A percentile compares a stretch with the other conserved stretches of the same genome.
Conservation (phyloP, 2,329 filamentous ascomycete genomes). For the Cercospora sesami region DNA sequence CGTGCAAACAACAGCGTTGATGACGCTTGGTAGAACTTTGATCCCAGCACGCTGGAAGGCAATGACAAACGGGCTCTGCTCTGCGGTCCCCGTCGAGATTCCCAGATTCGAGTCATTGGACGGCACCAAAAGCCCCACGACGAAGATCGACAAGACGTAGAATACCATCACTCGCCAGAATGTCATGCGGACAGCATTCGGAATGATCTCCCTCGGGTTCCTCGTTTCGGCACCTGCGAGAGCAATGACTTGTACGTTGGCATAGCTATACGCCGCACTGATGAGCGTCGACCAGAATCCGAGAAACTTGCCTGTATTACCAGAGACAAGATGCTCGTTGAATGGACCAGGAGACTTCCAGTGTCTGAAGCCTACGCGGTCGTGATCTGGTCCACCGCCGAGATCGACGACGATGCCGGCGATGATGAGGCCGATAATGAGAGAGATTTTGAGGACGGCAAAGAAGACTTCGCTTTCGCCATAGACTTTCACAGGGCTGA, state of each 20-base stretch:
- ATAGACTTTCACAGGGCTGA: conserved; percentile 30
- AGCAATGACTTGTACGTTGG: conserved; percentile 23
- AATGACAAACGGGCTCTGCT: conserved; percentile 64
- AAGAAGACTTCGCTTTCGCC: conserved; percentile 26
- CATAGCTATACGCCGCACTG: conserved; percentile 22
- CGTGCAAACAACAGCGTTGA: conserved; percentile 66
- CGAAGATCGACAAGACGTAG: conserved; percentile 36
- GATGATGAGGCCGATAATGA: conserved; percentile 23
- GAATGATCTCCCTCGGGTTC: conserved; percentile 50
- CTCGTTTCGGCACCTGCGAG: conserved; percentile 29
- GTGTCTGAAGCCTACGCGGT: conserved; percentile 22
- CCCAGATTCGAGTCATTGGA: conserved; percentile 35
- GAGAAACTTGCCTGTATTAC: conserved; percentile 28
- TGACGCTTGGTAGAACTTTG: conserved; percentile 61
- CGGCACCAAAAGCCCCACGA: conserved; percentile 38
- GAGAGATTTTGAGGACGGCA: conserved; percentile 22
- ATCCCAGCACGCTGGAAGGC: conserved; percentile 62
- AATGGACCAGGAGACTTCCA: conserved; percentile 25
- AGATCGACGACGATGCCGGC: conserved; percentile 25
- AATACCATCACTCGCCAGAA: conserved; percentile 40
- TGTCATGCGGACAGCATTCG: conserved; percentile 37
- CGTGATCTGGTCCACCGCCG: conserved; percentile 14
- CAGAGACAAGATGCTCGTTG: conserved; percentile 16
- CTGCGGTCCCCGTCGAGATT: conserved; percentile 37
- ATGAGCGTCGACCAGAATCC: conserved; percentile 24